Evolutionary conservation across 129 eudicot genomes (phyloP).

Genomic region (Arctium minus): DNA sequence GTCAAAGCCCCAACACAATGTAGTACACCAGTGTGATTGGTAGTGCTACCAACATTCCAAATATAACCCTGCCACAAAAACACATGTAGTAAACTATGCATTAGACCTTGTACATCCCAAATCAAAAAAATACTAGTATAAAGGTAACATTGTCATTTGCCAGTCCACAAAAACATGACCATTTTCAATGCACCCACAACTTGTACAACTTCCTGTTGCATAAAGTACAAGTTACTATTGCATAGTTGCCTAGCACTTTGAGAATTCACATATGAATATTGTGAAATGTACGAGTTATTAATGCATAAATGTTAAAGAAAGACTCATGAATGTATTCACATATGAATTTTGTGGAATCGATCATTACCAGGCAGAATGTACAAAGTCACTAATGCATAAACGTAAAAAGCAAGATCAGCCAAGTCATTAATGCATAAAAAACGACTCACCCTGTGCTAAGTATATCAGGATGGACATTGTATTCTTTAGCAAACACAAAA

Average conservation of each 20-base stretch:
- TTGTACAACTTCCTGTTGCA: conserved; percentile 10
- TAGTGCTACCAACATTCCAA: conserved; percentile 86
- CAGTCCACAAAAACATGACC: background rate
- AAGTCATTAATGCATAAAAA: background rate
- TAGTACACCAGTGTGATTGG: conserved; percentile 87
- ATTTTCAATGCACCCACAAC: background rate
- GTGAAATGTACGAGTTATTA: background rate
- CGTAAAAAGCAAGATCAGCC: no score
- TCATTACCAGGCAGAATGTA: background rate
- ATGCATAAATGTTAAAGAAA: background rate
- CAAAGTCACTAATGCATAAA: background rate
- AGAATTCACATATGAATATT: background rate
- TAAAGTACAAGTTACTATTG: background rate
- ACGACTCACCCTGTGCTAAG: conserved; percentile 81
- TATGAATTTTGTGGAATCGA: background rate
- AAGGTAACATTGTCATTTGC: background rate
- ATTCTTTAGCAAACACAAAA: conserved; percentile 92
- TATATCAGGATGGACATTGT: conserved; percentile 80
- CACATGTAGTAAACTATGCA: conserved; percentile 13
- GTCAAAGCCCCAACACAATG: conserved; percentile 75
- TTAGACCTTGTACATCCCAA: conserved; percentile 12
- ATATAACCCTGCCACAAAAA: conserved; percentile 67
- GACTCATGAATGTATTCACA: background rate
- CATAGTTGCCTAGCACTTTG: background rate
- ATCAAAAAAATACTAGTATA: background rate